Base-by-base conservation (phyloP, 2,329 filamentous ascomycete species). In the Chaetomium globosum region DNA sequence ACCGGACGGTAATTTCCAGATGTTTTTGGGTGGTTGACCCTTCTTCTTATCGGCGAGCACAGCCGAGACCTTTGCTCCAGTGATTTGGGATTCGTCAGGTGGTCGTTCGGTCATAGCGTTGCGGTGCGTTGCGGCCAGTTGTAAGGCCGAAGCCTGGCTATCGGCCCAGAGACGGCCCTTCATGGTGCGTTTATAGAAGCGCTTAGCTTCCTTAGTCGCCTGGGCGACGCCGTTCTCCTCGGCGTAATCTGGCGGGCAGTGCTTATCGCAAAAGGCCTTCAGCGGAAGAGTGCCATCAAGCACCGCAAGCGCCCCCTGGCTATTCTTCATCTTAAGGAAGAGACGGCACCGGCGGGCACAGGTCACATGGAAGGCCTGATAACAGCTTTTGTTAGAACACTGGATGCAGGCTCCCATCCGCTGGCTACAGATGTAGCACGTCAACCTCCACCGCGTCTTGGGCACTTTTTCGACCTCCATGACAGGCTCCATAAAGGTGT, bases 321-420 rank as follows among this genome's bases (percentile, higher is more conserved):
- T 91, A 59, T 93, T 93, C 79, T 98, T 99, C 95, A 99, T 99
- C 78, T 94, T 94, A 69, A 99, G 82, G 74, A 92, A 98, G 0
- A 99, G 83, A 68, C 89, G 89, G 56, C 93, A 93, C 72, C 91
- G 87, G 63, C 95, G 87, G 28, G 95, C 95, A 76, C 95, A 99
- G 5, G 95, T 98, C 62, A 97, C 93, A 77, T 99, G 95, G 76
- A 99, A 99, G 9, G 95, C 95, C 74, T 94, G 89, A 74, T 96
- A 99, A 77, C 95, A 99, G 67, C 90, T 92, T 78, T 97, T 98
- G 80, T 98, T 97, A 67, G 93, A 92, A 77, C 95, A 99, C 77
- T 99, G 95, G 67, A 99, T 97, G 77, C 94, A 98, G 49, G 95
- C 94, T 26, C 95, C 95, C 95, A 99, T 99, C 72, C 89, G 90